Percentiles rank a stretch among this genome's conserved stretches.
Evolutionary conservation across 805 yeast genomes (phyloP).

Genomic region (Metschnikowia shivogae): DNA sequence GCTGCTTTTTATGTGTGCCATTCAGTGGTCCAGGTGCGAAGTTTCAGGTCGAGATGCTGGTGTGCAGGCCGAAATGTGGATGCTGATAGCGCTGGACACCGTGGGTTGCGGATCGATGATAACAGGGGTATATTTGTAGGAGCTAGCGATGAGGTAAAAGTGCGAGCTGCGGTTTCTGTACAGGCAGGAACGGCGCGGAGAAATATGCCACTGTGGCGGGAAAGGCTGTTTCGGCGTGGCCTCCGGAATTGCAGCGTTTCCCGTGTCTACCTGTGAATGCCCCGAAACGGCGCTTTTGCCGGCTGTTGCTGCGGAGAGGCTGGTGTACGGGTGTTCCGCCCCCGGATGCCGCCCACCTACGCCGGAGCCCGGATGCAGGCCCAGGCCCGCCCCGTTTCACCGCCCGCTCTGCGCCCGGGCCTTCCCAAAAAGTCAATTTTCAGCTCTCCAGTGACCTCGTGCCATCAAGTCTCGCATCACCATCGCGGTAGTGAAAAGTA

Average conservation of each 20-base stretch:
- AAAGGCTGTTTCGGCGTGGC: too few species aligned
- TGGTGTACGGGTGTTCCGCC: background rate
- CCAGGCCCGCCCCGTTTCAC: too few species aligned
- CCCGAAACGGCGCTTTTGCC: background rate
- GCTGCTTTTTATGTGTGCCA: background rate
- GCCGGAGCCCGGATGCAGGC: too few species aligned
- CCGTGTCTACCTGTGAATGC: background rate
- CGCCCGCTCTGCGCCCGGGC: too few species aligned
- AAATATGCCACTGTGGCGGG: background rate
- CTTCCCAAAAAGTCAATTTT: too few species aligned
- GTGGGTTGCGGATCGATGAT: background rate
- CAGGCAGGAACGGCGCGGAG: conserved; percentile 3
- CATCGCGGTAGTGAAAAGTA: background rate
- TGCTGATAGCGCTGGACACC: too few species aligned
- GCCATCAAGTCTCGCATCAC: too few species aligned
- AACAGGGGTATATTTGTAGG: background rate
- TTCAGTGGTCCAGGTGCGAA: background rate
- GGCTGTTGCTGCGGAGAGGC: too few species aligned
- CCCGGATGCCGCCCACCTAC: background rate
- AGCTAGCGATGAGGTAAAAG: conserved; percentile 14
- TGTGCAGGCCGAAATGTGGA: too few species aligned
- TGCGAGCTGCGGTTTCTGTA: conserved; percentile 8
- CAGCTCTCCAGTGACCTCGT: too few species aligned
- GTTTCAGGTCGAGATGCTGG: background rate
- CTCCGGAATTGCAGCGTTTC: background rate